These are phyloP conservation scores for Chaetomium cochliodes DNA, from an alignment of 495 filamentous ascomycete genomes.

Conservation along the genomic window DNA sequence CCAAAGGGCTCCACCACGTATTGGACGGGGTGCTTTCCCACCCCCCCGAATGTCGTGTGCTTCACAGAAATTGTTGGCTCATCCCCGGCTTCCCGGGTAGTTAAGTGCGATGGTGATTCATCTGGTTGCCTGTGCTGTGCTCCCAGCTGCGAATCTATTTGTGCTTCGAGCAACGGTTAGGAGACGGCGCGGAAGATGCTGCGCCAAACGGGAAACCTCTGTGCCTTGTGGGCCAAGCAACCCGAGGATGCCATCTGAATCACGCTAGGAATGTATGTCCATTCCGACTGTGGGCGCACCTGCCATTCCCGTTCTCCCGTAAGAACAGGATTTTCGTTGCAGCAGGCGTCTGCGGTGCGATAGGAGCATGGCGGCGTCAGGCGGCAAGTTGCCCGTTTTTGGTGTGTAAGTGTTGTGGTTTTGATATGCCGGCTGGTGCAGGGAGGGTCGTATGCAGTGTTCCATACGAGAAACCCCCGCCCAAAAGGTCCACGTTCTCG, in stretches of 20 bases:
- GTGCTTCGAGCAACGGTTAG: background rate
- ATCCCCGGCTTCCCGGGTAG: background rate
- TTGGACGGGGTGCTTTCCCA: background rate
- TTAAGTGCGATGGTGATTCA: background rate
- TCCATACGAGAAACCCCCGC: constrained; percentile 12
- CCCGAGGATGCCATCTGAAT: constrained; percentile 8
- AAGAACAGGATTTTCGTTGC: background rate
- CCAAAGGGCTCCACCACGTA: constrained; percentile 5
- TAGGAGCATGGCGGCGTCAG: background rate
- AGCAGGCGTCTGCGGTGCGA: background rate
- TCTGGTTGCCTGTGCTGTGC: constrained; percentile 5
- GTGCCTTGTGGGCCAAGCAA: background rate
- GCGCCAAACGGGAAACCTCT: background rate
- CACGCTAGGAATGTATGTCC: background rate
- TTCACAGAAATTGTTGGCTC: background rate
- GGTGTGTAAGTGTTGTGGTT: background rate
- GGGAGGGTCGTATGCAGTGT: background rate
- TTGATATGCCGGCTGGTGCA: background rate
- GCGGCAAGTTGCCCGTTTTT: background rate
- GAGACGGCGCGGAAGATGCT: constrained; percentile 3
- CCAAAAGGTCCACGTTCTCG: background rate
- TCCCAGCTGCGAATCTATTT: background rate
- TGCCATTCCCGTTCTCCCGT: background rate
- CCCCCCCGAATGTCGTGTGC: background rate
- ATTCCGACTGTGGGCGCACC: background rate